Conservation (phyloP, 2,329 filamentous ascomycete genomes). For the Alternaria dauci region DNA sequence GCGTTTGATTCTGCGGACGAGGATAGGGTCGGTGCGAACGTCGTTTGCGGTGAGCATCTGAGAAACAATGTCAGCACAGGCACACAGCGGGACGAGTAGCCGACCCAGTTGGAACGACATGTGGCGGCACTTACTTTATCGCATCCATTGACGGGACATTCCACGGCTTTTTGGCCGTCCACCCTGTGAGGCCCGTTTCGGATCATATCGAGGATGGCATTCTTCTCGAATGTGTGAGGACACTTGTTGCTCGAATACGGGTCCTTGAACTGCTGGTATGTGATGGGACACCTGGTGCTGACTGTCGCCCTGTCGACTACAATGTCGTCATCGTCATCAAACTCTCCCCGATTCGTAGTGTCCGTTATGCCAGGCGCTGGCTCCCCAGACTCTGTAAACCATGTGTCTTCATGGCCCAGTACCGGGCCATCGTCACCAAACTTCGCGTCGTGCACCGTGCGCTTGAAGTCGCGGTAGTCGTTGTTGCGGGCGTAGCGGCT, state of each 20-base stretch:
- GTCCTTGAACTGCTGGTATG: slow-evolving; percentile 69
- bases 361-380: slow-evolving; percentile 54
- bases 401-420: slow-evolving; percentile 65
- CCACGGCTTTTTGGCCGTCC: slow-evolving; percentile 47
- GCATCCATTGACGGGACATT: slow-evolving; percentile 74
- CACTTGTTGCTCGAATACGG: slow-evolving; percentile 73
- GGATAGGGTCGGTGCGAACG: slow-evolving; percentile 40
- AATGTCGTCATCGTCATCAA: slow-evolving; percentile 71
- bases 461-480: slow-evolving; percentile 68
- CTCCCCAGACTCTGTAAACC: slow-evolving; percentile 65
- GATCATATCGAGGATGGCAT: slow-evolving; percentile 66
- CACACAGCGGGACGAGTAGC: neutral
- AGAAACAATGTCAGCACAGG: slow-evolving; percentile 6
- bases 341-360: slow-evolving; percentile 38
- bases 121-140: slow-evolving; percentile 50
- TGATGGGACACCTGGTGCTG: slow-evolving; percentile 75
- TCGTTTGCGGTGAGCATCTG: slow-evolving; percentile 45
- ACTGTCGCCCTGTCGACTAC: slow-evolving; percentile 70
- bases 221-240: slow-evolving; percentile 76
- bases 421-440: slow-evolving; percentile 63
- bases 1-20: slow-evolving; percentile 50
- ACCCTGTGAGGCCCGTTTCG: slow-evolving; percentile 29
- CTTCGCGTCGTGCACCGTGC: slow-evolving; percentile 67
- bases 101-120: neutral
- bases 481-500: slow-evolving; percentile 67